Evolutionary conservation across 2,329 filamentous ascomycete genomes (phyloP), one percentile per base, ranked within the genome.

Genomic region (Colletotrichum salicis): DNA sequence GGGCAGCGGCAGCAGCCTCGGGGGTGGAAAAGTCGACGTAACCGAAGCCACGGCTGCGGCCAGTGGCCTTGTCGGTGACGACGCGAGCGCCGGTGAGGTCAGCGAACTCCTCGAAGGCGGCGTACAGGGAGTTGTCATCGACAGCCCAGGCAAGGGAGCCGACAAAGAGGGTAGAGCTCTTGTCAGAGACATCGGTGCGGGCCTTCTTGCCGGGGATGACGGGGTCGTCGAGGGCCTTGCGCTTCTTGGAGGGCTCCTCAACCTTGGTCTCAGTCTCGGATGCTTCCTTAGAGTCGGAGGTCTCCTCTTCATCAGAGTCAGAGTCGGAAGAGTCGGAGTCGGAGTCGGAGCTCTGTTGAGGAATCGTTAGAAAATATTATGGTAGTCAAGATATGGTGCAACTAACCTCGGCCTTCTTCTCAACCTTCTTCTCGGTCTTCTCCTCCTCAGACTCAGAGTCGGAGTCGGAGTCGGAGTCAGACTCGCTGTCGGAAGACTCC

Each of bases 61-160:
- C 93, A 79, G 87, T 89, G 67, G 92, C 90, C 82, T 92, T 92
- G 85, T 97, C 94, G 77, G 91, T 95, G 81, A 97, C 93, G 79
- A 97, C 91, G 77, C 94, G 92, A 75, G 91, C 92, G 77, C 90
- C 89, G 75, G 86, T 84, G 68, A 97, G 87, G 79, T 92, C 92
- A 74, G 92, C 92, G 78, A 92, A 96, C 74, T 89, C 84, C 86
- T 95, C 90, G 85, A 98, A 97, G 81, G 96, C 93, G 77, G 92
- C 89, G 76, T 89, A 88, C 75, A 98, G 91, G 84, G 90, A 90
- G 75, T 95, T 91, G 82, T 97, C 95, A 77, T 97, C 94, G 64
- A 97, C 87, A 80, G 92, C 94, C 95, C 95, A 98, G 84, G 93
- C 94, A 75, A 98, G 87, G 86, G 94, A 96, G 77, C 95, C 95